Evolutionary conservation across 495 filamentous ascomycete species (phyloP), one percentile per base, ranked within the genome.

Genomic region (Chaetomium fimeti): DNA sequence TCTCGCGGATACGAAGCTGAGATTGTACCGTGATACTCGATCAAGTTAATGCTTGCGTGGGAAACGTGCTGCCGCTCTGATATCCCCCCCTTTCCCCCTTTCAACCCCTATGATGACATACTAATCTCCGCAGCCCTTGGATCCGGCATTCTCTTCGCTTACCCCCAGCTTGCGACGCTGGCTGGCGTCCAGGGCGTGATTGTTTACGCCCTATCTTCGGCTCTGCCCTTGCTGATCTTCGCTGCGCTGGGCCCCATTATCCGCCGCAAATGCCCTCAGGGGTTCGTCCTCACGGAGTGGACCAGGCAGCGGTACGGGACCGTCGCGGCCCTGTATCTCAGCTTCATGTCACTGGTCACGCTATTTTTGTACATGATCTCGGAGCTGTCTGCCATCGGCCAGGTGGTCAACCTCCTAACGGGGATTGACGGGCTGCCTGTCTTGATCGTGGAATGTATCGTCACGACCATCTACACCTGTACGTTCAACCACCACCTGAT

Each of bases 11-110:
- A 84, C 75, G 85, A 90, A 84, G 89, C 89, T 92, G 89, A 92
- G 89, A 91, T 86, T 84, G 86, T 83, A 92, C 89, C 89, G 88
- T 91, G 79, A 88, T 83, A 92, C 89, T 91, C 89, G 89, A 91
- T 88, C 89, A 91, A 91, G 89, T 88, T 91, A 92, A 92, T 89
- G 85, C 89, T 91, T 92, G 89, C 89, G 89, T 91, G 89, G 84
- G 89, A 87, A 92, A 90, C 73, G 88, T 91, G 89, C 87, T 91
- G 89, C 89, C 89, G 88, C 88, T 88, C 79, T 75, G 71, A 77
- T 71, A 68, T 69, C 69, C 68, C 67, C 67, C 62, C 65, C 63
- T 62, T 61, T 54, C 57, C 67, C 63, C 48, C 38, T 51, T 61
- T 61, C 63, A 5, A 20, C 8, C 68, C 60, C 48, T 20, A 65